These are phyloP conservation scores for Cyberlindnera bimundalis DNA, from an alignment of 805 yeast genomes.

Conservation along the genomic window DNA sequence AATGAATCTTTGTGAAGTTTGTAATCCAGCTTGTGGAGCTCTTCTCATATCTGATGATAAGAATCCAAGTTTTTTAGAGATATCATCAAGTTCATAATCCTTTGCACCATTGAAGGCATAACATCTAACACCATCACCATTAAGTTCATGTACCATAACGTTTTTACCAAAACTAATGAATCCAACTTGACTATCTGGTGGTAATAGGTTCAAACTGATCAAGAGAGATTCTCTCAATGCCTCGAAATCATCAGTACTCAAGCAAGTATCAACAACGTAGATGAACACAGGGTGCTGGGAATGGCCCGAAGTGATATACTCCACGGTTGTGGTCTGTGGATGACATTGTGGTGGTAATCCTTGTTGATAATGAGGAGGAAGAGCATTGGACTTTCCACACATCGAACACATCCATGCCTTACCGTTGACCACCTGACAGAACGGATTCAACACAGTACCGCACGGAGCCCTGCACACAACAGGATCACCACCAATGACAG, in stretches of 20 bases:
- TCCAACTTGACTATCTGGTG: slow-evolving; percentile 54
- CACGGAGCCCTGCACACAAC: slow-evolving; percentile 51
- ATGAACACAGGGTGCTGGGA: slow-evolving; percentile 38
- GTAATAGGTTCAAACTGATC: slow-evolving; percentile 44
- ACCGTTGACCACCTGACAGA: slow-evolving; percentile 29
- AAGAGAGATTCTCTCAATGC: slow-evolving; percentile 50
- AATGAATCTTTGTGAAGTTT: slow-evolving; percentile 17
- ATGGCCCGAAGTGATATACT: slow-evolving; percentile 36
- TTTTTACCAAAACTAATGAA: slow-evolving; percentile 57
- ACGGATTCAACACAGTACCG: slow-evolving; percentile 53
- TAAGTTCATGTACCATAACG: slow-evolving; percentile 54
- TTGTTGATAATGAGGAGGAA: slow-evolving; percentile 39
- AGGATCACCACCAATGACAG: slow-evolving; percentile 38
- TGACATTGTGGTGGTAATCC: slow-evolving; percentile 12
- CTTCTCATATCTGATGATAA: slow-evolving; percentile 32
- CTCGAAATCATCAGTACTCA: slow-evolving; percentile 47
- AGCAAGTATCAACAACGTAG: slow-evolving; percentile 55
- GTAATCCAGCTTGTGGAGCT: not conserved
- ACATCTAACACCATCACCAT: slow-evolving; percentile 31
- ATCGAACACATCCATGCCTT: slow-evolving; percentile 54
- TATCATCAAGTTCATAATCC: slow-evolving; percentile 43
- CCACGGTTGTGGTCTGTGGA: slow-evolving; percentile 41
- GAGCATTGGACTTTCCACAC: slow-evolving; percentile 46
- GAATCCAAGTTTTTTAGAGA: slow-evolving; percentile 46
- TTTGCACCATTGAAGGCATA: slow-evolving; percentile 56